Evolutionary conservation across 345 rosid genomes (phyloP).

Genomic region (Dipteronia sinensis): DNA sequence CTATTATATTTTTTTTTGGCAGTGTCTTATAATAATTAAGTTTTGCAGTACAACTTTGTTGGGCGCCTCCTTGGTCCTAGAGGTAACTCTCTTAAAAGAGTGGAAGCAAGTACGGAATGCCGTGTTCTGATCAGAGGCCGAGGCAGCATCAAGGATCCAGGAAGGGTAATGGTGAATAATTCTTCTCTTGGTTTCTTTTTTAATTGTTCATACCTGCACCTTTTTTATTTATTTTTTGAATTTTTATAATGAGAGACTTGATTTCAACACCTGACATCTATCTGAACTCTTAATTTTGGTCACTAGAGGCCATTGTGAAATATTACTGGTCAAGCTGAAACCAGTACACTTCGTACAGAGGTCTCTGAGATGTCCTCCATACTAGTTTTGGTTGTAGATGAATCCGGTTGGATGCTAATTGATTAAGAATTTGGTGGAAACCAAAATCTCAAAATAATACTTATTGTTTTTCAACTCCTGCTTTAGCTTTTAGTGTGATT

Average conservation of each 20-base stretch:
- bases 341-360: too few species aligned
- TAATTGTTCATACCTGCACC: constrained; percentile 1
- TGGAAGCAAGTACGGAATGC: constrained; percentile 94
- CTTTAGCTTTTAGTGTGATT: background rate
- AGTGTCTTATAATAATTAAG: constrained; percentile 25
- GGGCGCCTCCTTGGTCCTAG: constrained; percentile 99
- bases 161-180: constrained; percentile 51
- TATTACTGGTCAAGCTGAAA: too few species aligned
- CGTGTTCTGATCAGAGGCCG: constrained; percentile 93
- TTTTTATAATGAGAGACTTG: too few species aligned
- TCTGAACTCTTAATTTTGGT: too few species aligned
- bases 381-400: too few species aligned
- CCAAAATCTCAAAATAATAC: too few species aligned
- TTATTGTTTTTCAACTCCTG: background rate
- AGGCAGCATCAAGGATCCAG: constrained; percentile 91
- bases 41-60: constrained; percentile 88
- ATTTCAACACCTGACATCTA: too few species aligned
- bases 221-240: background rate
- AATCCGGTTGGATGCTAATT: too few species aligned
- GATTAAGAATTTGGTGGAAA: too few species aligned
- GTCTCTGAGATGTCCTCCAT: too few species aligned
- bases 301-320: too few species aligned
- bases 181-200: background rate
- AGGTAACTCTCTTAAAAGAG: constrained; percentile 96
- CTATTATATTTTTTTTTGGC: constrained; percentile 1